Conservation (phyloP, 495 filamentous ascomycete genomes). For the Bacidia rubella region DNA sequence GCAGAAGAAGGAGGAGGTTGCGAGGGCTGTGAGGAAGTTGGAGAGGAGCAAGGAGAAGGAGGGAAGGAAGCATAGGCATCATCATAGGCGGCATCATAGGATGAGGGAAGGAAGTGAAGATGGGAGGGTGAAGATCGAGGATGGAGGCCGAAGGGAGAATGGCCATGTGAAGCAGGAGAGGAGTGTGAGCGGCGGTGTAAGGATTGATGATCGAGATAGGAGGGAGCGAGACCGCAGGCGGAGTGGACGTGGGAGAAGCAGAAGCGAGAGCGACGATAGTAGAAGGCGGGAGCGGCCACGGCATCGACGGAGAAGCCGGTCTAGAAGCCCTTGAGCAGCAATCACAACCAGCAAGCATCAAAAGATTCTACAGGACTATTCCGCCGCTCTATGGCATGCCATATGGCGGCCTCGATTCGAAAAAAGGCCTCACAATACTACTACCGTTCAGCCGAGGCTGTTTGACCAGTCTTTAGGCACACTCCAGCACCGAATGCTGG, state of each 20-base stretch:
- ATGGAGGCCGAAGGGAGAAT: neutral
- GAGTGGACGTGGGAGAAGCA: constrained; percentile 16
- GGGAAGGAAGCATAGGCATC: constrained; percentile 22
- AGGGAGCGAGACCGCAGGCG: neutral
- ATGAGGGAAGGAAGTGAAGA: constrained; percentile 18
- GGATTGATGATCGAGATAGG: neutral
- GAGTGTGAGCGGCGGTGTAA: constrained; percentile 18
- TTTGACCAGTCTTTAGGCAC: no score
- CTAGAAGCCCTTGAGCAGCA: constrained; percentile 12
- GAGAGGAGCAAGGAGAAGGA: constrained; percentile 30
- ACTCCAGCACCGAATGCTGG: no score
- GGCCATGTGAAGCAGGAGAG: constrained; percentile 5
- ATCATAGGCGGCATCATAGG: constrained; percentile 45
- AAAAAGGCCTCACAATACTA: no score
- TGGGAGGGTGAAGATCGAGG: constrained; percentile 10
- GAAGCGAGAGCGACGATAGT: constrained; percentile 3
- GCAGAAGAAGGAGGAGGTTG: constrained; percentile 80
- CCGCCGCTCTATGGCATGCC: no score
- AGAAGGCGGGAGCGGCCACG: neutral
- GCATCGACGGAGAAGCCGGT: constrained; percentile 10
- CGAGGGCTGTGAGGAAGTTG: constrained; percentile 47
- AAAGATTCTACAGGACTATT: no score
- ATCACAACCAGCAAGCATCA: no score
- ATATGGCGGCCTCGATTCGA: no score
- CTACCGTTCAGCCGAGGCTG: no score